Evolutionary conservation across 306 rosid species (phyloP), one percentile per base, ranked within the genome.

Genomic region (Betula pendula): DNA sequence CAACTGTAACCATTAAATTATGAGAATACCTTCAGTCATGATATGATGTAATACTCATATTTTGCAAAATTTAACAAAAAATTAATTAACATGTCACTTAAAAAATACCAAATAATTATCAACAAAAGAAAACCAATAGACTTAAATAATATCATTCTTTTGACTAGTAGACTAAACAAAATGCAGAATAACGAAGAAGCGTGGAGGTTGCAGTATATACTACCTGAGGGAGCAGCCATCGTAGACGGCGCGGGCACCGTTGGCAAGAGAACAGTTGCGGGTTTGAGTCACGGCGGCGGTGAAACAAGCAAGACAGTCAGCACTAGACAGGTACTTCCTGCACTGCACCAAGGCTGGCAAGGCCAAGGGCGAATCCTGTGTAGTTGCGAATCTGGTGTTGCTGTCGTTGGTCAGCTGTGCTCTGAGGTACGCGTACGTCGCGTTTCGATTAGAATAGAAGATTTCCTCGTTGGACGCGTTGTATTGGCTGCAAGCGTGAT

Each of bases 161-260:
- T n/a, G n/a, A n/a, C n/a, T n/a, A n/a, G n/a, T n/a, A n/a, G n/a
- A n/a, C n/a, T n/a, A n/a, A n/a, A n/a, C n/a, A n/a, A n/a, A n/a
- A n/a, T n/a, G n/a, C n/a, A n/a, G n/a, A n/a, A n/a, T n/a, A n/a
- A 9, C 10, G 3, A 5, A 29, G 1, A 59, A 5, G 67, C 17
- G 24, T 31, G 11, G 50, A n/a, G 16, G 0, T 24, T 6, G 81
- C 81, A 31, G 33, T 35, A 35, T 3, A 4, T 35, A 35, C 2
- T 31, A 91, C 94, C 96, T 86, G 73, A 91, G 88, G 78, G 89
- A 86, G 89, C 96, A 91, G 24, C 94, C 96, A 14, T 91, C 94
- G 29, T 87, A 91, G 68, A 88, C 77, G 83, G 80, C 88, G 1
- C 96, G 96, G 14, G 87, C 96, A 47, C 96, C 96, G 72, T 89